phyloP scores from a whole-genome alignment of 2,329 filamentous ascomycete genomes.

The Hypoxylon rubiginosum region DNA sequence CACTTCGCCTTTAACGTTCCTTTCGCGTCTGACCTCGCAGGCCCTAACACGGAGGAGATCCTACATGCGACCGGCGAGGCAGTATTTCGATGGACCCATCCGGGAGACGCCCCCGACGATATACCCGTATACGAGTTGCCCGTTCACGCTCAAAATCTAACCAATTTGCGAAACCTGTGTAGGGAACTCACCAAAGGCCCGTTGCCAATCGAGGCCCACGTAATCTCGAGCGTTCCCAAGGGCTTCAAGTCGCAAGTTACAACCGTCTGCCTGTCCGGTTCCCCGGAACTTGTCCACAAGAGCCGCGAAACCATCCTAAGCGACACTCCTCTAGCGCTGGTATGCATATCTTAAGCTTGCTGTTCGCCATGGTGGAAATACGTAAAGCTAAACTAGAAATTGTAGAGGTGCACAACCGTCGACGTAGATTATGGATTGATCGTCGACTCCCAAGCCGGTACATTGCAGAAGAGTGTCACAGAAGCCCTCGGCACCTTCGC shows the following conservation, averaged over 20 bases:
- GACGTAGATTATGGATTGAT: conserved; percentile 94
- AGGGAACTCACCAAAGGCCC: conserved; percentile 80
- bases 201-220: conserved; percentile 83
- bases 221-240: conserved; percentile 85
- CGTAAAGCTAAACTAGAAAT: conserved; percentile 49
- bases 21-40: conserved; percentile 91
- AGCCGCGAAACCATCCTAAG: conserved; percentile 91
- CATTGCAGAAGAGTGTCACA: conserved; percentile 81
- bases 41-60: conserved; percentile 94
- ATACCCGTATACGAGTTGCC: conserved; percentile 89
- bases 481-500: conserved; percentile 90
- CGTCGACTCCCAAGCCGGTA: conserved; percentile 76
- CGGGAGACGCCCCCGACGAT: conserved; percentile 86
- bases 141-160: conserved; percentile 90
- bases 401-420: conserved; percentile 89
- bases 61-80: conserved; percentile 91
- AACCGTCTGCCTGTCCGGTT: conserved; percentile 91
- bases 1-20: conserved; percentile 98
- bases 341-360: conserved; percentile 63
- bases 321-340: conserved; percentile 91
- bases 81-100: conserved; percentile 92
- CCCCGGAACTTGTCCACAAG: conserved; percentile 88
- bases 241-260: conserved; percentile 77
- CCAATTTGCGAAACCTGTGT: conserved; percentile 83
- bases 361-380: conserved; percentile 33